Base-by-base conservation (phyloP, 2,329 filamentous ascomycete species). In the Ophiocordyceps unilateralis region DNA sequence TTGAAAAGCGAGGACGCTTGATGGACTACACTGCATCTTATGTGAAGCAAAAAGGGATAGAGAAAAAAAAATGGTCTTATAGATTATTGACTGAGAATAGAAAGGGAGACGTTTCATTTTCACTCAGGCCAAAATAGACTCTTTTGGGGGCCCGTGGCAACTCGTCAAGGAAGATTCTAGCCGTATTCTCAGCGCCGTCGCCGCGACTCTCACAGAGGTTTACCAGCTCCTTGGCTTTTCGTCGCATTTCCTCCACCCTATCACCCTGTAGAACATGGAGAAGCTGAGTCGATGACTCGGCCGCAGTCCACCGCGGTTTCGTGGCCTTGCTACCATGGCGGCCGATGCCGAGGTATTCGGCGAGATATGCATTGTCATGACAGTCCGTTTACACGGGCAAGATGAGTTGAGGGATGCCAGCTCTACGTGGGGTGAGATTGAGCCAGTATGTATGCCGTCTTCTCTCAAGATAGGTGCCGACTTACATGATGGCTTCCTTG, bases 301-400 rank as follows among this genome's bases (percentile, higher is more conserved):
- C 6, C 3, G 47, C 45, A 6, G 46, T 45, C 51, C 55, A 58
- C 1, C 39, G 41, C n/a, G 55, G 55, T 42, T 53, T 50, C 1
- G 44, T 39, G 8, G 26, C 46, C 7, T 41, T 50, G 41, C 44
- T 55, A 0, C 51, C 57, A 39, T 49, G 56, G 4, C 52, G 49
- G 3, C 66, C 66, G 20, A 70, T 57, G 1, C 63, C 64, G 0
- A 69, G 54, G 46, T 58, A 52, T 50, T 69, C 66, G 9, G 59
- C 63, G 0, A 66, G 57, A 40, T 58, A 55, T 5, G 64, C 66
- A 44, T 62, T 69, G 41, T 70, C 67, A 46, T 67, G 69, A 22
- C 58, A 63, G 47, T 69, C 66, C 1, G 61, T 53, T 67, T 67
- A 70, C 4, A 56, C 47, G 1, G 66, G 65, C 0, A 70, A 52